Evolutionary conservation across 805 yeast genomes (phyloP).

Genomic region (Candida easanensis): DNA sequence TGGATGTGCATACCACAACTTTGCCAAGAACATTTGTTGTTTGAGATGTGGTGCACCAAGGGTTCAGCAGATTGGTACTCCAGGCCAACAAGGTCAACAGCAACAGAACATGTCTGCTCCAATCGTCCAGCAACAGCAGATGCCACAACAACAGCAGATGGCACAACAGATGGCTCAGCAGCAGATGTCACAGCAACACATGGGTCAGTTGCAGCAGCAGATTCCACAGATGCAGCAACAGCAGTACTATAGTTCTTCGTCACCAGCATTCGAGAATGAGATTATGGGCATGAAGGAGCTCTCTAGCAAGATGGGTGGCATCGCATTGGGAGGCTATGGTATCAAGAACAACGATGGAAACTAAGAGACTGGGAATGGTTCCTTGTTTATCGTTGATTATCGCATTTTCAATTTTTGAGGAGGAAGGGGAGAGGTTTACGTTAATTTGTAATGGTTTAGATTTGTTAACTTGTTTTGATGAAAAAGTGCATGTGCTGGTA

Average conservation of each 20-base stretch:
- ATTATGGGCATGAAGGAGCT: conserved; percentile 17
- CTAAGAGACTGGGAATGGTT: too few relatives aligned
- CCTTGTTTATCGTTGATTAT: too few relatives aligned
- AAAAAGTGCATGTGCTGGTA: not conserved
- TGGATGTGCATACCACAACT: conserved; percentile 82
- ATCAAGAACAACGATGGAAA: conserved; percentile 4
- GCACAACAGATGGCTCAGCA: not conserved
- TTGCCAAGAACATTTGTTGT: conserved; percentile 86
- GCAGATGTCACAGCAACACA: conserved; percentile 2
- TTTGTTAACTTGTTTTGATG: not conserved
- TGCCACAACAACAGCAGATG: conserved; percentile 9
- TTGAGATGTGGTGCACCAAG: conserved; percentile 85
- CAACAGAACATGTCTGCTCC: not conserved
- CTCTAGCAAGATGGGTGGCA: conserved; percentile 20
- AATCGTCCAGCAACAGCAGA: conserved; percentile 6
- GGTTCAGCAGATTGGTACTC: conserved; percentile 10
- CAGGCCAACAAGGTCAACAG: not conserved
- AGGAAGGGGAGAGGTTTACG: not conserved
- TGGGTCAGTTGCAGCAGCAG: not conserved
- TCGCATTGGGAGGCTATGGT: conserved; percentile 17
- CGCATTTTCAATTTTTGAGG: too few relatives aligned
- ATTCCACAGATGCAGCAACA: not conserved
- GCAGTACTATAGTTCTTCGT: conserved; percentile 8
- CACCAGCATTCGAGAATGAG: not conserved
- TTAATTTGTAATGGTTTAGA: not conserved